Percentiles rank a stretch among this genome's conserved stretches.
phyloP scores from a whole-genome alignment of 305 asterid genomes.

The Rubia occidens region DNA sequence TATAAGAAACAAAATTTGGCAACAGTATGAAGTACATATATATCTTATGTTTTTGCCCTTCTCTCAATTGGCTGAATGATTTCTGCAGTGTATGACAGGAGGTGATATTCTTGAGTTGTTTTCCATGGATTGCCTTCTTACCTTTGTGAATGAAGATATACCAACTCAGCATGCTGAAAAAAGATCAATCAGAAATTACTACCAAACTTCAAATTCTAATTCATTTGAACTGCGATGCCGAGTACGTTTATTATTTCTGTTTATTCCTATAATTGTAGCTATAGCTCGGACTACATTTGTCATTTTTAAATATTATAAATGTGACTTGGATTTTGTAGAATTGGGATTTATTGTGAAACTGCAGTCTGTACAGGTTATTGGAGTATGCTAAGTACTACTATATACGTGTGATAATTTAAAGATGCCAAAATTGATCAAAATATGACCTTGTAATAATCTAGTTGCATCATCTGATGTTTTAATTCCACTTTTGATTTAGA shows the following conservation, averaged over 20 bases:
- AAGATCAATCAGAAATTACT: slow-evolving; percentile 32
- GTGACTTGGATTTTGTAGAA: not conserved
- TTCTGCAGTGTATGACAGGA: slow-evolving; percentile 52
- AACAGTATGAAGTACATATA: not conserved
- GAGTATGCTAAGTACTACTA: not conserved
- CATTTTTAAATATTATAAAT: not conserved
- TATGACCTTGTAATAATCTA: not conserved
- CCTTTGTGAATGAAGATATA: slow-evolving; percentile 25
- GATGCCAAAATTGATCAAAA: not conserved
- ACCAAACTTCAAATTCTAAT: slow-evolving; percentile 40
- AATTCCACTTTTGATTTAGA: not conserved
- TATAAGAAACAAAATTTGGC: not conserved
- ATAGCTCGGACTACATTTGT: slow-evolving; percentile 7
- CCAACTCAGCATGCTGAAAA: slow-evolving; percentile 31
- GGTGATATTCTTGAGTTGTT: slow-evolving; percentile 28
- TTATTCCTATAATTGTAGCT: slow-evolving; percentile 7
- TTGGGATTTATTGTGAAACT: not conserved
- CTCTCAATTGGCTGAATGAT: slow-evolving; percentile 9
- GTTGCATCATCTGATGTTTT: not conserved
- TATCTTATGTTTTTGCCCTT: not conserved
- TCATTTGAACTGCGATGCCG: slow-evolving; percentile 45
- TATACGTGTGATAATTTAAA: not conserved
- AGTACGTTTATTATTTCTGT: slow-evolving; percentile 35
- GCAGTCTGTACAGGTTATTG: not conserved
- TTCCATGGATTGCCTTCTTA: slow-evolving; percentile 47